Evolutionary conservation across 148 eudicot species (phyloP).

Genomic region (Hydrangea macrophylla): DNA sequence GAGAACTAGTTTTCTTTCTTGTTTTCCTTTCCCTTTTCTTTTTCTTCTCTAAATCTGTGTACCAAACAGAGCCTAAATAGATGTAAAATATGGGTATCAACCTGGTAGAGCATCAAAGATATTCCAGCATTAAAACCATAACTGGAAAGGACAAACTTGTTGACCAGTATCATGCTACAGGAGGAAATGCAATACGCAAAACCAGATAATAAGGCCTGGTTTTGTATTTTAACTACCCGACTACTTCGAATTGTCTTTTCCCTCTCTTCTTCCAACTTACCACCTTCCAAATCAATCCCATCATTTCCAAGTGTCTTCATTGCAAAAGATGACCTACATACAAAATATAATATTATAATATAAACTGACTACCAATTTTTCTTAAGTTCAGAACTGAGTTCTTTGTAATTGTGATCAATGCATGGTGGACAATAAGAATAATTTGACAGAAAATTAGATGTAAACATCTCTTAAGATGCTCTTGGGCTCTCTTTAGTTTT

Average conservation of each 20-base stretch:
- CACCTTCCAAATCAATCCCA: conserved; percentile 69
- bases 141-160: conserved; percentile 92
- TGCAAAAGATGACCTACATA: conserved; percentile 37
- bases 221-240: conserved; percentile 45
- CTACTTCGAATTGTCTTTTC: conserved; percentile 49
- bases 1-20: too few species aligned
- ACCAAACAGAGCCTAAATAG: neutral
- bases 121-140: conserved; percentile 92
- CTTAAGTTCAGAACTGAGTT: neutral
- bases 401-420: neutral
- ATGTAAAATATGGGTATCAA: conserved; percentile 20
- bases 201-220: conserved; percentile 83
- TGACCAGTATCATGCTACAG: conserved; percentile 95
- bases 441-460: neutral
- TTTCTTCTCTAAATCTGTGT: too few species aligned
- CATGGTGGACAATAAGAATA: neutral
- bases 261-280: conserved; percentile 51
- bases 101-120: conserved; percentile 99
- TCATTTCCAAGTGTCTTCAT: conserved; percentile 47
- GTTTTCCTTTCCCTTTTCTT: too few species aligned
- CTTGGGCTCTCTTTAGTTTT: neutral
- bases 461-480: neutral
- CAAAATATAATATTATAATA: neutral
- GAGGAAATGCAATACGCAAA: conserved; percentile 91
- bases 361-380: neutral